Base-by-base conservation (phyloP, 305 asterid species). In the Rubia occidens region DNA sequence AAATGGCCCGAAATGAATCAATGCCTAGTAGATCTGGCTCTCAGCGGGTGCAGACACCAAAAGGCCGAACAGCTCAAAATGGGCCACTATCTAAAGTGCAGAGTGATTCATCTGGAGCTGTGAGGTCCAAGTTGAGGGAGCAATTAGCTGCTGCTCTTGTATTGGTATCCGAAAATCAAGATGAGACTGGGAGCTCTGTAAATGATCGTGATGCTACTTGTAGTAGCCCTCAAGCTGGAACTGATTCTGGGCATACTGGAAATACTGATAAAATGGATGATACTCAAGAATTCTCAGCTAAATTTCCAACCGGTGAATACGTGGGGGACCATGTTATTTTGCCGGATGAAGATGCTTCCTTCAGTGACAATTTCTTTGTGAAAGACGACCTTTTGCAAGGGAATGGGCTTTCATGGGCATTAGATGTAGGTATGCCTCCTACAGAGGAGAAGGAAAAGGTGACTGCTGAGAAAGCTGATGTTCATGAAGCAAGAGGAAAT, bases 381-480 rank as follows among this genome's bases (percentile, higher is more conserved):
- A 89, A 89, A 78, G 99, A 95, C 70, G 99, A 95, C 67, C 99
- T 95, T 63, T 80, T 95, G 84, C 99, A 89, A 83, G 99, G 98
- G 51, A 88, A 95, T 79, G 99, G 97, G 72, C 98, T 95, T 74
- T 88, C 96, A 63, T 95, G 99, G 99, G 99, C 94, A 24, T 85
- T 87, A 78, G 95, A 89, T 70, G 78, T 89, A 75, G 96, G 88
- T 72, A 78, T 81, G 75, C 89, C 72, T 69, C 79, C 78, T 70
- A 76, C 78, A 69, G 93, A 79, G 37, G 79, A 75, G 8, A 81
- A 79, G 78, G 92, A 85, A 55, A 78, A 76, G 49, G 82, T 81
- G 21, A 75, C 66, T 53, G 76, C 43, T 53, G 85, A 78, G 60
- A 81, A 85, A 45, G 68, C 76, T 67, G 64, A 81, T 63, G 69